These are phyloP conservation scores for Suhomyces canberraensis DNA, from an alignment of 805 yeast genomes.

Conservation along the genomic window DNA sequence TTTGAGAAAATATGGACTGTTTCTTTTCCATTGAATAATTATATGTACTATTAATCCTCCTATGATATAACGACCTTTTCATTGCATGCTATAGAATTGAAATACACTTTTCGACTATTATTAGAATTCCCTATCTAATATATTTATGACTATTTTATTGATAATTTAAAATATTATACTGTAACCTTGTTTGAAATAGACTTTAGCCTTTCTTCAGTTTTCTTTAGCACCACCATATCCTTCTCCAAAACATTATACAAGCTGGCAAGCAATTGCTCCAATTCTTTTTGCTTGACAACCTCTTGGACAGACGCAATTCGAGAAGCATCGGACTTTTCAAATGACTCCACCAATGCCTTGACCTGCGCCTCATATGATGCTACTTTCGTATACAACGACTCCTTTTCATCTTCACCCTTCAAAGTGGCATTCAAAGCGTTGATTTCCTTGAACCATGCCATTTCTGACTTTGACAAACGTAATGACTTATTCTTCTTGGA, in stretches of 20 bases:
- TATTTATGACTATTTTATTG: too few species aligned
- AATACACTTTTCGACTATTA: too few species aligned
- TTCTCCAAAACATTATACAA: not conserved
- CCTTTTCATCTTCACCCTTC: conserved; percentile 4
- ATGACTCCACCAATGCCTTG: conserved; percentile 7
- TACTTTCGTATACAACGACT: conserved; percentile 12
- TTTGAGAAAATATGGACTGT: too few species aligned
- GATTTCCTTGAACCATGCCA: conserved; percentile 36
- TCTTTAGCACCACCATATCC: not conserved
- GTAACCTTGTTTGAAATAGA: too few species aligned
- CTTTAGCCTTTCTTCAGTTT: not conserved
- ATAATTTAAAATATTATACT: too few species aligned
- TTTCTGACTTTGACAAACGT: conserved; percentile 36
- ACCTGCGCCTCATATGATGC: conserved; percentile 21
- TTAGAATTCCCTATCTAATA: too few species aligned
- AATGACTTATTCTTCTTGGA: conserved; percentile 18
- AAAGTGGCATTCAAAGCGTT: conserved; percentile 15
- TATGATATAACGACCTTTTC: too few species aligned
- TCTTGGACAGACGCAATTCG: conserved; percentile 1
- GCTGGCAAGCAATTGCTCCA: conserved; percentile 10
- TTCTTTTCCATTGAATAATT: too few species aligned
- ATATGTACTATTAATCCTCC: too few species aligned
- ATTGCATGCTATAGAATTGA: too few species aligned
- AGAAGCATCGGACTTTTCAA: not conserved
- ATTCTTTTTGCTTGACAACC: conserved; percentile 15